Conservation (phyloP, 140 eudicot genomes). For the Stevia rebaudiana region DNA sequence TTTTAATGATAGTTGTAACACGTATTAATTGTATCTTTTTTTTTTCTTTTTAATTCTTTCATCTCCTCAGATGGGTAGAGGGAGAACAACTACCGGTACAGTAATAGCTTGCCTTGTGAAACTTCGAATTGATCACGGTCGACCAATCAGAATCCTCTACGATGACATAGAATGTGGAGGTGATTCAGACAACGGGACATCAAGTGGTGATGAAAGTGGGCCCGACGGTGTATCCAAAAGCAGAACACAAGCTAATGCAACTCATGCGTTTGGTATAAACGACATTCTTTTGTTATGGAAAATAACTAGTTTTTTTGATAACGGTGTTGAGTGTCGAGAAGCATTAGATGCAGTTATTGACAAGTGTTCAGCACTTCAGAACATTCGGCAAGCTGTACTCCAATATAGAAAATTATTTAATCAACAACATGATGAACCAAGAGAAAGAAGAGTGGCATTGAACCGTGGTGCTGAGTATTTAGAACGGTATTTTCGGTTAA, state of each 20-base stretch:
- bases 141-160: conserved; percentile 56
- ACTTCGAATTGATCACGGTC: conserved; percentile 81
- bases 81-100: conserved; percentile 95
- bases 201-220: conserved; percentile 73
- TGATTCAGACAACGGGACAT: conserved; percentile 38
- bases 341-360: conserved; percentile 88
- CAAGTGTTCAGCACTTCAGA: conserved; percentile 93
- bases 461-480: conserved; percentile 97
- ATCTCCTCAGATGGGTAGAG: conserved; percentile 77
- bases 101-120: conserved; percentile 90
- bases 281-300: conserved; percentile 91
- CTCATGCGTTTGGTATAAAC: conserved; percentile 77
- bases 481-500: conserved; percentile 90
- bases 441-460: conserved; percentile 90
- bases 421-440: conserved; percentile 81
- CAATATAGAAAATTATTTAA: conserved; percentile 71
- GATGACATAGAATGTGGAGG: conserved; percentile 44
- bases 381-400: conserved; percentile 90
- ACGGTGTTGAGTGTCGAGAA: conserved; percentile 91
- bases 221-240: conserved; percentile 22
- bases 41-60: neutral
- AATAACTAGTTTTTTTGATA: conserved; percentile 88
- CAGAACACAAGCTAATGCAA: conserved; percentile 32
- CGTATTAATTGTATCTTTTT: neutral
- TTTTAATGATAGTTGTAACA: neutral